A percentile compares a stretch with the other conserved stretches of the same genome.
These are phyloP conservation scores for Talaromyces borbonicus DNA, from an alignment of 495 filamentous ascomycete genomes.

Conservation along the genomic window DNA sequence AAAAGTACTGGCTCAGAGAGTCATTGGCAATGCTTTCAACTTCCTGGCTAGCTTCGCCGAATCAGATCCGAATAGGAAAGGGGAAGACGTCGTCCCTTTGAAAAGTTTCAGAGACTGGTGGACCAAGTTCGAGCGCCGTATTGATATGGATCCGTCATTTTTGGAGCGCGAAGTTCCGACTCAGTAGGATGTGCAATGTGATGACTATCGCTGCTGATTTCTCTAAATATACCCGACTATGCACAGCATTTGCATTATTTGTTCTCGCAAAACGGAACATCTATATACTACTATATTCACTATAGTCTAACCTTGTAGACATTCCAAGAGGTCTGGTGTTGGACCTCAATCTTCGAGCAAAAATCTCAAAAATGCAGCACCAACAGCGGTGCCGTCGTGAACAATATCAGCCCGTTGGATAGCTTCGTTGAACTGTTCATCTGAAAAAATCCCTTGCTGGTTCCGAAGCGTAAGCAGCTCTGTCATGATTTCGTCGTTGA, in stretches of 20 bases:
- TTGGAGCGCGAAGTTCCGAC: slow-evolving; percentile 64
- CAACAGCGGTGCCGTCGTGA: slow-evolving; percentile 69
- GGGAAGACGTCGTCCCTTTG: slow-evolving; percentile 76
- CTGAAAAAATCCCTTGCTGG: slow-evolving; percentile 52
- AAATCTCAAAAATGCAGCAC: slow-evolving; percentile 63
- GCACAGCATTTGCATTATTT: neutral
- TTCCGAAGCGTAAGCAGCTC: slow-evolving; percentile 57
- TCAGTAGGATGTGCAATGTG: slow-evolving; percentile 3
- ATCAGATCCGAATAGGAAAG: slow-evolving; percentile 32
- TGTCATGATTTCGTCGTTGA: slow-evolving; percentile 60
- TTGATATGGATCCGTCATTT: slow-evolving; percentile 80
- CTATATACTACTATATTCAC: slow-evolving; percentile 2
- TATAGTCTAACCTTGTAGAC: slow-evolving; percentile 3
- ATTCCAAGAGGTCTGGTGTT: neutral
- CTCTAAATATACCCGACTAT: neutral
- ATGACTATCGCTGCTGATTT: neutral
- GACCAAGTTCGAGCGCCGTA: slow-evolving; percentile 85
- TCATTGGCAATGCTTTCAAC: slow-evolving; percentile 96
- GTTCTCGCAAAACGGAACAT: slow-evolving; percentile 1
- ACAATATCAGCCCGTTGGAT: slow-evolving; percentile 50
- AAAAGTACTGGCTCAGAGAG: slow-evolving; percentile 75
- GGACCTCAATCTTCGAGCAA: slow-evolving; percentile 41
- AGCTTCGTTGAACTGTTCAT: slow-evolving; percentile 54
- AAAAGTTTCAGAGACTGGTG: slow-evolving; percentile 95
- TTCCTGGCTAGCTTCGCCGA: slow-evolving; percentile 82